These are phyloP conservation scores for Kandelia obovata DNA, from an alignment of 345 rosid species.

Conservation along the genomic window DNA sequence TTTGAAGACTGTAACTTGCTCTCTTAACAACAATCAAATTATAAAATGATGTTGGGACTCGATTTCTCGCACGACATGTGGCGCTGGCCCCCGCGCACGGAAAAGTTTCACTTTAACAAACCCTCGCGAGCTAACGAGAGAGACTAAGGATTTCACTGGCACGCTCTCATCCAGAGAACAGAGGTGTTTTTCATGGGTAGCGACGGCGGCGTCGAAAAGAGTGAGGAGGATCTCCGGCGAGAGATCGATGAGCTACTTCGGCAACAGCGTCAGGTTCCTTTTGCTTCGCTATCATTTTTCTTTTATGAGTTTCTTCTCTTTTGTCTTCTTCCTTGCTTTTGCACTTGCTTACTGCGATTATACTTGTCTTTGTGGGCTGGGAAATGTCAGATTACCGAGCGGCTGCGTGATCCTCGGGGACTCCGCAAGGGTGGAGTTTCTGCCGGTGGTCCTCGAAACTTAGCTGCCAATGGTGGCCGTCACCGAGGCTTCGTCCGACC, in stretches of 20 bases:
- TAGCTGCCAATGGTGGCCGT: slow-evolving; percentile 53
- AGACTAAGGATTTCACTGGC: not conserved
- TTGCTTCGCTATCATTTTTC: no score
- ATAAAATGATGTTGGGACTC: no score
- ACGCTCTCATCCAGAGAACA: no score
- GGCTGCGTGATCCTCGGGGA: slow-evolving; percentile 92
- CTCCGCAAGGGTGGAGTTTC: slow-evolving; percentile 72
- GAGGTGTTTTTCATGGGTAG: slow-evolving; percentile 2
- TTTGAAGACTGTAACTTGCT: no score
- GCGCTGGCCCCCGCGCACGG: not conserved
- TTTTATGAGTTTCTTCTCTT: not conserved
- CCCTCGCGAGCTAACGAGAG: not conserved
- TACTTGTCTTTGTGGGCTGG: not conserved
- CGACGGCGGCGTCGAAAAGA: slow-evolving; percentile 56
- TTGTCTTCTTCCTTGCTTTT: not conserved
- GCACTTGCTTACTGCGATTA: not conserved
- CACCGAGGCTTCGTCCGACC: slow-evolving; percentile 61
- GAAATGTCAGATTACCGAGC: slow-evolving; percentile 63
- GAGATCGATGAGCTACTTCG: slow-evolving; percentile 92
- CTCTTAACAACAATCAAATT: no score
- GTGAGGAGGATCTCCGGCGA: slow-evolving; percentile 66
- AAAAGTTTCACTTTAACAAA: not conserved
- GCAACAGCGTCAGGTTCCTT: slow-evolving; percentile 77
- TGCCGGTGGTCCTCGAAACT: slow-evolving; percentile 54
- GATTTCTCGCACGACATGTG: not conserved